Conservation (phyloP, 306 rosid species). For the Begonia peltatifolia region DNA sequence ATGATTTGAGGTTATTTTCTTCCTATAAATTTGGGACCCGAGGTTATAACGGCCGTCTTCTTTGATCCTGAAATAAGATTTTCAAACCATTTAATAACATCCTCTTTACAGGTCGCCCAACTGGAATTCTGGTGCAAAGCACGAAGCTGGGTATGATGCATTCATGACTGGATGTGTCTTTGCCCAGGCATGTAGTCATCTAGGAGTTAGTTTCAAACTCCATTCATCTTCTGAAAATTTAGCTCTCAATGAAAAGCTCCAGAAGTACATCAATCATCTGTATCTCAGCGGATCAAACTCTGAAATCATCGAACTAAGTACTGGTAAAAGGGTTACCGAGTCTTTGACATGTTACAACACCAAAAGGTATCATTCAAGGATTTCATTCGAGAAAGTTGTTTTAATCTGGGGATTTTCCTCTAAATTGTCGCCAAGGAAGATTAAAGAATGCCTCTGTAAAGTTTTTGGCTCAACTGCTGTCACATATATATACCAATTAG, state of each 20-base stretch:
- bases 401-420: conserved; percentile 68
- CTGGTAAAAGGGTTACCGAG: conserved; percentile 33
- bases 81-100: neutral
- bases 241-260: conserved; percentile 42
- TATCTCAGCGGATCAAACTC: conserved; percentile 70
- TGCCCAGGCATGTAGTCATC: conserved; percentile 62
- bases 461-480: conserved; percentile 47
- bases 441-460: conserved; percentile 48
- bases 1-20: conserved; percentile 60
- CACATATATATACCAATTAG: conserved; percentile 53
- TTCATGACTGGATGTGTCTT: conserved; percentile 91
- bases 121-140: conserved; percentile 95
- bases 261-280: conserved; percentile 49
- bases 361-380: conserved; percentile 26
- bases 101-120: conserved; percentile 55
- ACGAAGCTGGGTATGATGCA: conserved; percentile 97
- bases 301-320: conserved; percentile 61
- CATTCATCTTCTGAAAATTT: conserved; percentile 30
- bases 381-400: conserved; percentile 53
- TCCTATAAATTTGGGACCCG: neutral
- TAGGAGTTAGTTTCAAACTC: conserved; percentile 51
- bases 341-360: conserved; percentile 14
- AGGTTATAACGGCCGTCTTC: neutral
- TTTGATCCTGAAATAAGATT: neutral
- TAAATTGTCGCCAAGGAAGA: conserved; percentile 43